Base-by-base conservation (phyloP, 192 early-diverging fungal species). In the Allomyces macrogynus region DNA sequence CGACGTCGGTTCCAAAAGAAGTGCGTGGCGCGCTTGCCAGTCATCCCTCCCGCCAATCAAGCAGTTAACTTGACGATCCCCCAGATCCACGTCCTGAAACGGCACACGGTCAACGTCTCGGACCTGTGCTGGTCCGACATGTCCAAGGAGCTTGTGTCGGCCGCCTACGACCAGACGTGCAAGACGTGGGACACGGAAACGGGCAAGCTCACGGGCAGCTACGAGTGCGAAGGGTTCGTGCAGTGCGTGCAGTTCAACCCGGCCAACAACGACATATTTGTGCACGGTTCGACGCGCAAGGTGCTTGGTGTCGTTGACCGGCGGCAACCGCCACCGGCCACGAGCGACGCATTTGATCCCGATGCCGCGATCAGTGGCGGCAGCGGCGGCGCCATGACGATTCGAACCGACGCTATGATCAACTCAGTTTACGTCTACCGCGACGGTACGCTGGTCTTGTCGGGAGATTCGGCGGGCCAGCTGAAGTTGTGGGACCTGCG, bases 401-500 rank as follows among this genome's bases (percentile, higher is more conserved):
- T 88, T 49, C 72, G 74, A 32, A 89, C 87, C 75, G 85, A 90
- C 63, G 67, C 76, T 18, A 92, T 92, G 89, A 74, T 92, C 65
- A 92, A 92, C 65, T 82, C 86, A 3, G 71, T 92, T 61, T 86
- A 87, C 69, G 84, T 88, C 10, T 88, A 79, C 69, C 77, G 77
- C 9, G 87, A 91, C 64, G 87, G 84, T 20, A 64, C 77, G 22
- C 80, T 81, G 64, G 84, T 90, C 62, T 73, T 89, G 25, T 84
- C 92, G 1, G 91, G 89, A 22, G 93, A 97, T 73, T 86, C 87
- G 10, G 70, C 78, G 2, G 93, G 93, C n/a, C 81, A 80, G 65
- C 68, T 97, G 14, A 94, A 95, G 72, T 89, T 88, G 44, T 97
- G 93, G 93, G 92, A 97, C 69, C 77, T 92, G 44, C 79, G 91